A percentile compares a stretch with the other conserved stretches of the same genome.
These are phyloP conservation scores for Sarcodon sp. DNA, from an alignment of 768 basidiomycete species.

Conservation along the genomic window DNA sequence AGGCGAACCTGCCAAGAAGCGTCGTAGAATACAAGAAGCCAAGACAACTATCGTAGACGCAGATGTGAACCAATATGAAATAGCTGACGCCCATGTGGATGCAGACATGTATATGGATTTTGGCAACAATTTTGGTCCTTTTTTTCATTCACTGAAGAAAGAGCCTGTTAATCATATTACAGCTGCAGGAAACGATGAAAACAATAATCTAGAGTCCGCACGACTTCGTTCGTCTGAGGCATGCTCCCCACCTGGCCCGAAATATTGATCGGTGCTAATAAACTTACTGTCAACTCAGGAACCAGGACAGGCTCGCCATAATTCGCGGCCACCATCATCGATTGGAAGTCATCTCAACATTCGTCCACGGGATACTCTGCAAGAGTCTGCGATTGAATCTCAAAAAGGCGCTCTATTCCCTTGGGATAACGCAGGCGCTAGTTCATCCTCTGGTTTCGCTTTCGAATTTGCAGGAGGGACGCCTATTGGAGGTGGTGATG, in stretches of 20 bases:
- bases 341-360: constrained; percentile 36
- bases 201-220: constrained; percentile 9
- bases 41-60: constrained; percentile 1
- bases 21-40: constrained; percentile 24
- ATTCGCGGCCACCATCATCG: constrained; percentile 42
- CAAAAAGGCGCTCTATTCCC: constrained; percentile 67
- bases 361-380: constrained; percentile 20
- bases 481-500: constrained; percentile 40
- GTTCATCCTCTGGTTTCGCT: constrained; percentile 35
- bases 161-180: too few species aligned
- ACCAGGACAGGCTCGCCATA: constrained; percentile 75
- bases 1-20: constrained; percentile 36
- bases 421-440: constrained; percentile 69
- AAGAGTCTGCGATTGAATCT: constrained; percentile 32
- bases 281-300: constrained; percentile 33
- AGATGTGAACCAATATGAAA: neutral
- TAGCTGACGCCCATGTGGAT: constrained; percentile 1
- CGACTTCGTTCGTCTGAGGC: constrained; percentile 51
- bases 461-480: constrained; percentile 15
- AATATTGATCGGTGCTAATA: neutral
- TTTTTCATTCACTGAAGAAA: too few species aligned
- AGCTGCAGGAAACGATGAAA: too few species aligned
- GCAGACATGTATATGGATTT: constrained; percentile 14
- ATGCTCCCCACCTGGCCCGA: constrained; percentile 3
- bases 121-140: constrained; percentile 3